These are phyloP conservation scores for Atkinsonella hypoxylon DNA, from an alignment of 2,329 filamentous ascomycete species.

Conservation along the genomic window DNA sequence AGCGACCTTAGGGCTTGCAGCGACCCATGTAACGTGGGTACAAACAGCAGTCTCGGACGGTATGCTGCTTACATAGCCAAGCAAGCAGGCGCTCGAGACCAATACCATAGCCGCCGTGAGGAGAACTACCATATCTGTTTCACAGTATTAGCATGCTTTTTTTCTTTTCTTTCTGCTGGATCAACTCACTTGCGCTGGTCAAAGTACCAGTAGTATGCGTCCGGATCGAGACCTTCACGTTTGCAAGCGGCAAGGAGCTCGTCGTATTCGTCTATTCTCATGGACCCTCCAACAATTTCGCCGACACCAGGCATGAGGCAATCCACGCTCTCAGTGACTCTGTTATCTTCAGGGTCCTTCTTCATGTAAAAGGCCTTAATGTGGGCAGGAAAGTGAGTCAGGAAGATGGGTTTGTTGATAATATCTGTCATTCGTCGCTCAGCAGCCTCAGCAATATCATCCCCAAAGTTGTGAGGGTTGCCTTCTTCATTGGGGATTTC, in stretches of 20 bases:
- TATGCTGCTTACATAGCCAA: constrained; percentile 52
- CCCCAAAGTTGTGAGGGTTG: constrained; percentile 80
- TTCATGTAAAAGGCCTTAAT: constrained; percentile 99
- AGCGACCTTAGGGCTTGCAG: constrained; percentile 51
- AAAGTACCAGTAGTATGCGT: constrained; percentile 96
- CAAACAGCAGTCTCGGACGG: constrained; percentile 54
- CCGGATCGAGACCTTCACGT: constrained; percentile 71
- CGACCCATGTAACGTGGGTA: constrained; percentile 72
- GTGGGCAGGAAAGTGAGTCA: constrained; percentile 92
- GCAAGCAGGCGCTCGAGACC: constrained; percentile 45
- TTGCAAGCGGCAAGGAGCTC: constrained; percentile 83
- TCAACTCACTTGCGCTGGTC: constrained; percentile 66
- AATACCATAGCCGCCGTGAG: constrained; percentile 87
- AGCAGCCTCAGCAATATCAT: constrained; percentile 95
- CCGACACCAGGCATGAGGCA: constrained; percentile 81
- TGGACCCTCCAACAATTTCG: constrained; percentile 91
- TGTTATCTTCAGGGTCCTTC: constrained; percentile 63
- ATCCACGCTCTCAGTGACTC: constrained; percentile 90
- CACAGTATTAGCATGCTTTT: background rate
- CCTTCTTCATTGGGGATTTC: constrained; percentile 89
- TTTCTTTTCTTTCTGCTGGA: background rate
- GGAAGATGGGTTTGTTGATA: constrained; percentile 89
- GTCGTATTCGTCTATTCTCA: constrained; percentile 89
- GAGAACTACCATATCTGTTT: constrained; percentile 62
- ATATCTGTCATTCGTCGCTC: constrained; percentile 95